Evolutionary conservation across 108 stramenopile species (phyloP).

Genomic region (Parmales sp.): DNA sequence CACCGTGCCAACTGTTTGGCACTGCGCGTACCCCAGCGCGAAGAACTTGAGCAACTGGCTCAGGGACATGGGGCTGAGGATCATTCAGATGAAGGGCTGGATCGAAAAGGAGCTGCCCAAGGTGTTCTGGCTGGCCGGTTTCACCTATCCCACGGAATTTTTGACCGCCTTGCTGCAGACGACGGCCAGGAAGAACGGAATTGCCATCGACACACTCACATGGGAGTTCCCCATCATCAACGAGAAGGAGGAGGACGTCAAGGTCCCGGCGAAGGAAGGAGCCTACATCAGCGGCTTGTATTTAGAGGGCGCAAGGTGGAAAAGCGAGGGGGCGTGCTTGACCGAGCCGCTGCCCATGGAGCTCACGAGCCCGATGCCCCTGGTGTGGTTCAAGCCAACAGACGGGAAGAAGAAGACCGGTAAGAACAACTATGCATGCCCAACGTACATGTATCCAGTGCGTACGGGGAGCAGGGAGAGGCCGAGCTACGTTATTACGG

Average conservation of each 20-base stretch:
- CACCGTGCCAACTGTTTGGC: constrained; percentile 41
- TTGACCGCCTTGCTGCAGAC: constrained; percentile 51
- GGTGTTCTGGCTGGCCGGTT: constrained; percentile 47
- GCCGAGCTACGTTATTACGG: constrained; percentile 40
- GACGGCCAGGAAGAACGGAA: constrained; percentile 40
- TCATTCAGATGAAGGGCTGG: constrained; percentile 36
- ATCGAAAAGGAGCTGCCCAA: constrained; percentile 29
- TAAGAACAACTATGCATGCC: constrained; percentile 43
- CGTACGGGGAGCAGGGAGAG: constrained; percentile 53
- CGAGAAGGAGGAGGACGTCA: neutral
- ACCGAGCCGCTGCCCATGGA: constrained; percentile 51
- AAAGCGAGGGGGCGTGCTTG: constrained; percentile 27
- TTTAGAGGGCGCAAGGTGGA: constrained; percentile 52
- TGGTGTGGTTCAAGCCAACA: constrained; percentile 57
- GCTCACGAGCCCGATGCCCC: constrained; percentile 42
- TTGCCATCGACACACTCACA: constrained; percentile 43
- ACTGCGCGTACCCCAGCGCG: constrained; percentile 40
- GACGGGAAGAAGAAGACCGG: constrained; percentile 36
- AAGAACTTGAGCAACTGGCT: constrained; percentile 53
- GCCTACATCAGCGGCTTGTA: constrained; percentile 44
- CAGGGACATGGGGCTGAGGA: constrained; percentile 30
- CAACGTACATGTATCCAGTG: constrained; percentile 52
- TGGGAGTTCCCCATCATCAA: constrained; percentile 41
- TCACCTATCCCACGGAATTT: constrained; percentile 60
- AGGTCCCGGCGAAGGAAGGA: constrained; percentile 39